These are phyloP conservation scores for Aspergillus steynii DNA, from an alignment of 495 filamentous ascomycete species.

Conservation along the genomic window DNA sequence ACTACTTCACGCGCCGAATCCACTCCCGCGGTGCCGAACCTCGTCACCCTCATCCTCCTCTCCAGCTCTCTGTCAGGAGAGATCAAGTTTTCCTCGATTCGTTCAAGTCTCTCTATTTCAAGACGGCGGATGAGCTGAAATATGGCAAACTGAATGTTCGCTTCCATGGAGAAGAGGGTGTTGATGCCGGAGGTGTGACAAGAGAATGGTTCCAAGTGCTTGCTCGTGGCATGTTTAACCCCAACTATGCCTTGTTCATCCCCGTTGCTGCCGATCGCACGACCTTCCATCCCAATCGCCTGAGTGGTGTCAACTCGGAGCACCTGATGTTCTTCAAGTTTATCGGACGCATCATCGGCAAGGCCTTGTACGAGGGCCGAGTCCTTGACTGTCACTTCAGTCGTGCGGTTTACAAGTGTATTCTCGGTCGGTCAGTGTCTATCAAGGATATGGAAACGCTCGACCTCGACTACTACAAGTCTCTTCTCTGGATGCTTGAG, in stretches of 20 bases:
- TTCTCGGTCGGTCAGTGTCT: constrained; percentile 89
- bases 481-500: constrained; percentile 97
- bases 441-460: constrained; percentile 99
- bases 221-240: constrained; percentile 97
- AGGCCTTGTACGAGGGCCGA: constrained; percentile 94
- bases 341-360: constrained; percentile 97
- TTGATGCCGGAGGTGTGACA: constrained; percentile 96
- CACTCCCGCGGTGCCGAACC: constrained; percentile 71
- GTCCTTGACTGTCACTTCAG: constrained; percentile 99
- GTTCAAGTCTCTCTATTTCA: constrained; percentile 94
- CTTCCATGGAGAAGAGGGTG: constrained; percentile 96
- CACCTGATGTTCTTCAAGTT: constrained; percentile 99
- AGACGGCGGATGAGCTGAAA: constrained; percentile 92
- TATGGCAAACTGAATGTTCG: constrained; percentile 97
- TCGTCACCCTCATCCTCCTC: constrained; percentile 66
- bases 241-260: constrained; percentile 93
- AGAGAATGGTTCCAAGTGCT: constrained; percentile 99
- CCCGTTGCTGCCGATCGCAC: constrained; percentile 98
- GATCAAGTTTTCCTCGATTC: constrained; percentile 98
- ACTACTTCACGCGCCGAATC: constrained; percentile 93
- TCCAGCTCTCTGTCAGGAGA: constrained; percentile 87
- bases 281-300: constrained; percentile 95
- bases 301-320: constrained; percentile 91
- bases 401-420: constrained; percentile 95
- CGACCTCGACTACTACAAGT: constrained; percentile 98